Conservation (phyloP, 1,139 yeast genomes). For the Diutina siamensis region DNA sequence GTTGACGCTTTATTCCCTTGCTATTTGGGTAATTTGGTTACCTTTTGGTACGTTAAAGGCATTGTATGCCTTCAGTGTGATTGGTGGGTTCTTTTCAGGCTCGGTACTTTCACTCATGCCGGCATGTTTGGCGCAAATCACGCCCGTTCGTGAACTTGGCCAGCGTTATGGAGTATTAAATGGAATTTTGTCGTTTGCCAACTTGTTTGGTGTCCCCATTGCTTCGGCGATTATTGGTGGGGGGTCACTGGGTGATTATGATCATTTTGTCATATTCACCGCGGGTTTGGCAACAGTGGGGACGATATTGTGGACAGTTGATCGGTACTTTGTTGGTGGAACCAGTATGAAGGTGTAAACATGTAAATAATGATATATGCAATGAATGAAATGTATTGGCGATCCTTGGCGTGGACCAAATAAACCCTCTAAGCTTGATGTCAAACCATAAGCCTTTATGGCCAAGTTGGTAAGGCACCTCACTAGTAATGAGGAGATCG, state of each 20-base stretch:
- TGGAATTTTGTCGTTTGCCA: conserved; percentile 31
- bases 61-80: conserved; percentile 33
- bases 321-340: conserved; percentile 12
- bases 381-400: neutral
- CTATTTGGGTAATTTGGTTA: conserved; percentile 36
- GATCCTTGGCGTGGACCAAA: too few species aligned
- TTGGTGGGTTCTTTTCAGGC: conserved; percentile 44
- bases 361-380: neutral
- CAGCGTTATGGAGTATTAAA: conserved; percentile 37
- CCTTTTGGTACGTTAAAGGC: conserved; percentile 37
- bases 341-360: neutral
- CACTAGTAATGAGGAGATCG: conserved; percentile 89
- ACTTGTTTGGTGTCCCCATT: conserved; percentile 36
- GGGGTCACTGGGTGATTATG: conserved; percentile 15
- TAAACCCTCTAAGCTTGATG: neutral
- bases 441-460: neutral
- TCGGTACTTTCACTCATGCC: conserved; percentile 38
- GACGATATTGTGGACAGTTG: conserved; percentile 13
- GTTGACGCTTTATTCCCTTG: conserved; percentile 27
- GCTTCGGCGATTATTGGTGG: conserved; percentile 40
- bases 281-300: conserved; percentile 15
- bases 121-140: conserved; percentile 38
- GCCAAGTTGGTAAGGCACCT: conserved; percentile 64
- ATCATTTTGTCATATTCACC: conserved; percentile 17
- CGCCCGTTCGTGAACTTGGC: conserved; percentile 38